A percentile compares a stretch with the other conserved stretches of the same genome.
These are phyloP conservation scores for Zygotorulaspora mrakii DNA, from an alignment of 1,139 yeast species.

Conservation along the genomic window DNA sequence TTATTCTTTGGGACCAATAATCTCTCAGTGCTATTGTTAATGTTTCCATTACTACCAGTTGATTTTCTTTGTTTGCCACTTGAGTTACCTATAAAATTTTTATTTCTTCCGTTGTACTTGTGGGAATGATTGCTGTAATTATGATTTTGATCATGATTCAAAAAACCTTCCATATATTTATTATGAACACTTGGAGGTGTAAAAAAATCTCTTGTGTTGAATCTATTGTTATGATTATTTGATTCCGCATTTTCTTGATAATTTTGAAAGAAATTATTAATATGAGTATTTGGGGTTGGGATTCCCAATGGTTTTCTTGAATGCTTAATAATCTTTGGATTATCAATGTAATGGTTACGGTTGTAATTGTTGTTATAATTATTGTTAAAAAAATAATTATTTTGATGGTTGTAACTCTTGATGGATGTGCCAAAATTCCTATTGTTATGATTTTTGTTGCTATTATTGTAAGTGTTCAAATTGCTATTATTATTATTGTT, in stretches of 20 bases:
- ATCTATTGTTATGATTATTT: conserved; percentile 25
- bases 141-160: conserved; percentile 40
- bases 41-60: conserved; percentile 15
- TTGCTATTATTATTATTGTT: conserved; percentile 12
- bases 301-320: conserved; percentile 62
- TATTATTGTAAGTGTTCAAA: conserved; percentile 13
- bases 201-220: conserved; percentile 66
- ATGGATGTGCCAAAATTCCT: conserved; percentile 4
- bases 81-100: conserved; percentile 22
- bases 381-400: conserved; percentile 5
- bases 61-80: conserved; percentile 26
- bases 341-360: conserved; percentile 27
- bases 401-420: conserved; percentile 13
- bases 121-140: conserved; percentile 21
- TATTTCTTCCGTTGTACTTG: conserved; percentile 16
- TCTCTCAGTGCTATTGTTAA: conserved; percentile 7
- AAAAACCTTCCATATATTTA: conserved; percentile 68
- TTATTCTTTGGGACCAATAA: not conserved
- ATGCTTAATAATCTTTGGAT: conserved; percentile 44
- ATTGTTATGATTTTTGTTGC: conserved; percentile 16
- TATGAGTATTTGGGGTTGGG: conserved; percentile 48
- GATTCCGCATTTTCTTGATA: conserved; percentile 31
- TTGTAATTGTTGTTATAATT: conserved; percentile 25
- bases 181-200: conserved; percentile 73
- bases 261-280: conserved; percentile 39